Conservation (phyloP, 129 eudicot genomes). For the Centella asiatica region DNA sequence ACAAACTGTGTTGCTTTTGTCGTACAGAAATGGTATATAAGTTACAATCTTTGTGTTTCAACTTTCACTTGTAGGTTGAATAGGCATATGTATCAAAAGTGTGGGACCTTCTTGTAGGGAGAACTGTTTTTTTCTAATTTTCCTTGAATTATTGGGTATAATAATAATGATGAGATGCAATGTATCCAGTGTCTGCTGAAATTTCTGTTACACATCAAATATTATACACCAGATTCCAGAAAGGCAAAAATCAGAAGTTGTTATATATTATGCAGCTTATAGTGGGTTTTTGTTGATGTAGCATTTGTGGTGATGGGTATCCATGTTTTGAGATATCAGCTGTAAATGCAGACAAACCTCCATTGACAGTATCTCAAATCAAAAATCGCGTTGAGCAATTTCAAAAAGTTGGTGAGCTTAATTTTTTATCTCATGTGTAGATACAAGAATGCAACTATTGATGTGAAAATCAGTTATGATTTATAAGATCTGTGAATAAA, state of each 20-base stretch:
- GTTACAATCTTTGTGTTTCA: no score
- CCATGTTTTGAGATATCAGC: constrained; percentile 96
- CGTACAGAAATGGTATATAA: no score
- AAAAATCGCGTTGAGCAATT: constrained; percentile 81
- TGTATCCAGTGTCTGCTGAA: no score
- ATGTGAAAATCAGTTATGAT: no score
- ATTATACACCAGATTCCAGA: neutral
- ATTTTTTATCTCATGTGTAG: neutral
- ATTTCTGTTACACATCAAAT: neutral
- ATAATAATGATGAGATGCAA: no score
- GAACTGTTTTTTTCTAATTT: no score
- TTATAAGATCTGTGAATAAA: no score
- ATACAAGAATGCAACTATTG: neutral
- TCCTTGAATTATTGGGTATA: no score
- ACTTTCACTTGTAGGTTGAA: no score
- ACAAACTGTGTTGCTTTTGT: no score
- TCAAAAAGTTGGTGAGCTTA: constrained; percentile 72
- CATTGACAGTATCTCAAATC: constrained; percentile 59
- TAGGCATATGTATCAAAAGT: no score
- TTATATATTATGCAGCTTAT: neutral
- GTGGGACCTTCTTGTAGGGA: no score
- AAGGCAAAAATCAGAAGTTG: neutral
- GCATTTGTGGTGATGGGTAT: constrained; percentile 70
- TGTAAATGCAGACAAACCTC: constrained; percentile 93
- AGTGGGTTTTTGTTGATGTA: constrained; percentile 26